These are phyloP conservation scores for Spathaspora arborariae DNA, from an alignment of 805 yeast genomes.

Conservation along the genomic window DNA sequence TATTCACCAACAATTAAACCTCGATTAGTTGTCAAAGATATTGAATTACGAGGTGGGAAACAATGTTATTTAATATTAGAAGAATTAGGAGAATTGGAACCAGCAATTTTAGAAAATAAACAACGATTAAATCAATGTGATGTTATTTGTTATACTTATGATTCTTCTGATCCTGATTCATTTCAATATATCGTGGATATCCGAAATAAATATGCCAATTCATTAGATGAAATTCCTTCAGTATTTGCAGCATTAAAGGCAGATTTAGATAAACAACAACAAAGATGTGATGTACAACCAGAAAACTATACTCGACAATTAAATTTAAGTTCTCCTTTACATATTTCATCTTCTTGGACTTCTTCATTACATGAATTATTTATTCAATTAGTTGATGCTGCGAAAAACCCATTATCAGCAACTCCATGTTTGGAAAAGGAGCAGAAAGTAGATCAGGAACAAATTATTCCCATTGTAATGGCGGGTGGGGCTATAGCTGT, in stretches of 20 bases:
- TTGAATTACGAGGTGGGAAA: conserved; percentile 90
- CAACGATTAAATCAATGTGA: conserved; percentile 79
- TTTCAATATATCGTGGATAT: conserved; percentile 77
- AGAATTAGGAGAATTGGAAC: conserved; percentile 84
- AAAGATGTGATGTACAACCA: conserved; percentile 79
- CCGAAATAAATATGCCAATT: conserved; percentile 52
- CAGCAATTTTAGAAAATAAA: conserved; percentile 72
- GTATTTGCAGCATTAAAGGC: conserved; percentile 92
- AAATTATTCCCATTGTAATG: conserved; percentile 50
- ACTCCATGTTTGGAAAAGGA: conserved; percentile 69
- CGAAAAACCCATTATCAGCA: conserved; percentile 69
- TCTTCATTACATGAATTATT: conserved; percentile 81
- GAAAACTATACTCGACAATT: conserved; percentile 74
- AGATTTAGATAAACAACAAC: conserved; percentile 93
- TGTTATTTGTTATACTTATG: conserved; percentile 84
- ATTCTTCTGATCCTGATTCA: conserved; percentile 93
- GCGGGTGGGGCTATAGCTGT: conserved; percentile 71
- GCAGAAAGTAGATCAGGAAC: conserved; percentile 49
- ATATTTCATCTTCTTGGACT: conserved; percentile 87
- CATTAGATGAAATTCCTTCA: conserved; percentile 67
- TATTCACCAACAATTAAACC: conserved; percentile 84
- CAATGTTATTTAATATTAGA: conserved; percentile 90
- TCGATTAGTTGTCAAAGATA: conserved; percentile 81
- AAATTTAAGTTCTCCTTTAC: conserved; percentile 75
- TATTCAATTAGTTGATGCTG: conserved; percentile 84